These are phyloP conservation scores for Elsinoe necatrix DNA, from an alignment of 2,329 filamentous ascomycete species.

Conservation along the genomic window DNA sequence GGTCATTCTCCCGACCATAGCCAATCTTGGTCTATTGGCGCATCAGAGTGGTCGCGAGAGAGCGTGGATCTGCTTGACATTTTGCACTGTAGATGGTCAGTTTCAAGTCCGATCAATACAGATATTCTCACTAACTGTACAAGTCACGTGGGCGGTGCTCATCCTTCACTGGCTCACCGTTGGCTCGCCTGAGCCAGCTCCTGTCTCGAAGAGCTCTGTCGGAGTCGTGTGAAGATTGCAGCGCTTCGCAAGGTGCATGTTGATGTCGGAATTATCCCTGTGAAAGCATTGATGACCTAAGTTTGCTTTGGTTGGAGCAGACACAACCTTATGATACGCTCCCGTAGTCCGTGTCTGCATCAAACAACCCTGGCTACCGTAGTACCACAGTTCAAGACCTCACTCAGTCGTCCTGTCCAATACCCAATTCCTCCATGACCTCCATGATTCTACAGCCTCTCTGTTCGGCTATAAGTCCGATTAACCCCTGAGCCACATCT, in stretches of 20 bases:
- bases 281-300: too few species aligned
- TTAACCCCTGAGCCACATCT: conserved; percentile 56
- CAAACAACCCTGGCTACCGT: too few species aligned
- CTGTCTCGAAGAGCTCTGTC: not conserved
- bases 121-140: not conserved
- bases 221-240: not conserved
- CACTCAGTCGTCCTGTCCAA: conserved; percentile 37
- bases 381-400: too few species aligned
- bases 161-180: conserved; percentile 32
- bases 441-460: conserved; percentile 47
- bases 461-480: conserved; percentile 59
- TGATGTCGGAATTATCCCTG: too few species aligned
- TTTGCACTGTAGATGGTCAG: conserved; percentile 36
- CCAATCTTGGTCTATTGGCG: conserved; percentile 31
- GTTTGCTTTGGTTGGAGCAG: too few species aligned
- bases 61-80: conserved; percentile 34
- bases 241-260: too few species aligned
- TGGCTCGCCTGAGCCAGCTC: conserved; percentile 23
- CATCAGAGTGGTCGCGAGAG: conserved; percentile 29
- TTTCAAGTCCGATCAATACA: not conserved
- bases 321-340: too few species aligned
- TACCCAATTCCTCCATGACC: conserved; percentile 42
- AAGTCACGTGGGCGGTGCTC: conserved; percentile 30
- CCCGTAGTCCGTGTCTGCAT: too few species aligned
- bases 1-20: conserved; percentile 33